Evolutionary conservation across 352 stramenopile genomes (phyloP).

Genomic region (Phytophthora brassicae): DNA sequence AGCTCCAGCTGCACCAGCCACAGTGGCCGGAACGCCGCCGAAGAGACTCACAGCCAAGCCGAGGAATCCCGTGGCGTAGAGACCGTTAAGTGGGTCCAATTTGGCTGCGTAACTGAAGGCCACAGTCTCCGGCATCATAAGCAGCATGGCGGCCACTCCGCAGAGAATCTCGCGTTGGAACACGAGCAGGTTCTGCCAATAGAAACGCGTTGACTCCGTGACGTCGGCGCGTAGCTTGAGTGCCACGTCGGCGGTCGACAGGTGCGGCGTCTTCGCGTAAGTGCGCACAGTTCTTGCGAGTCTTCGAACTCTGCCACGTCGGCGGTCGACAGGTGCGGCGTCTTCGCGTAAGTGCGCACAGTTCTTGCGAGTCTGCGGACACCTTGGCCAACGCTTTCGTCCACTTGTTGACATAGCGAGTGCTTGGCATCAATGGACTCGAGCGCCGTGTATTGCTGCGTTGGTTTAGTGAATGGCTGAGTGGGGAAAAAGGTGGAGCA

Average conservation of each 20-base stretch:
- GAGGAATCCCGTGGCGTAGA: slow-evolving; percentile 93
- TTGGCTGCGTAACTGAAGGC: slow-evolving; percentile 93
- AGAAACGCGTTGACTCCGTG: slow-evolving; percentile 44
- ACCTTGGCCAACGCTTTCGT: slow-evolving; percentile 35
- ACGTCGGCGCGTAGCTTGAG: slow-evolving; percentile 31
- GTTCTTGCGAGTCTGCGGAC: slow-evolving; percentile 25
- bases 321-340: slow-evolving; percentile 7
- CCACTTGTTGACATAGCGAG: slow-evolving; percentile 21
- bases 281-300: slow-evolving; percentile 20
- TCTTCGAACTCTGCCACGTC: too few species aligned
- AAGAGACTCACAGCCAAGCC: slow-evolving; percentile 88
- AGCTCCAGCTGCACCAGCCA: slow-evolving; percentile 87
- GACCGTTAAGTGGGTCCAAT: slow-evolving; percentile 81
- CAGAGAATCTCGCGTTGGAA: slow-evolving; percentile 83
- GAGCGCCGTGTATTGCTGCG: slow-evolving; percentile 25
- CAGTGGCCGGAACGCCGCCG: slow-evolving; percentile 87
- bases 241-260: slow-evolving; percentile 13
- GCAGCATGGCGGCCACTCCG: slow-evolving; percentile 88
- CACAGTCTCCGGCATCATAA: slow-evolving; percentile 93
- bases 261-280: neutral
- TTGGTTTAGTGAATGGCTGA: neutral
- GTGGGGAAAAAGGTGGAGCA: slow-evolving; percentile 22
- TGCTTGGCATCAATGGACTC: slow-evolving; percentile 8
- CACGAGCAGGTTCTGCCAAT: slow-evolving; percentile 49
- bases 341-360: slow-evolving; percentile 1